Evolutionary conservation across 257 asterid genomes (phyloP), one percentile per base, ranked within the genome.

Genomic region (Primulina eburnea): DNA sequence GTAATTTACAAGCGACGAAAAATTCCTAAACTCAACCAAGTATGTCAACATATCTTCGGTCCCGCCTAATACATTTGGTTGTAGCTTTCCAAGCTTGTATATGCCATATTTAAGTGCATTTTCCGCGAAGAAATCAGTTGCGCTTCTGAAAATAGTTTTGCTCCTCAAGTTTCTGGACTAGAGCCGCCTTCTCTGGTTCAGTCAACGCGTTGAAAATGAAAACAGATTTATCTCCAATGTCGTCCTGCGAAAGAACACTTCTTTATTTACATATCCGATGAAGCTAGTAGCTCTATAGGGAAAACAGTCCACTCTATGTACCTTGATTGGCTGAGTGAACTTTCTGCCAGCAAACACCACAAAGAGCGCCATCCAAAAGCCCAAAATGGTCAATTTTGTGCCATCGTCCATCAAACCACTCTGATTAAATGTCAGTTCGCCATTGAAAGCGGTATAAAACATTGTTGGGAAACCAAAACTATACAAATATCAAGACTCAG

Each of bases 281-380:
- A 35, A 18, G 40, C 63, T 62, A 53, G 63, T 35, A 63, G 47
- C 64, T 32, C 38, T 1, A 62, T 53, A 26, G 35, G 11, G 17
- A 11, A 28, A 12, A 38, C 8, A 43, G 53, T 10, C 56, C 35
- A 53, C 7, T 21, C 47, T 32, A 6, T 37, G 56, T 66, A 90
- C 99, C 90, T 94, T 94, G 16, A 94, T 86, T 37, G 97, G 92
- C 69, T 94, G 99, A 60, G 82, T 87, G 85, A 94, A 94, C 75
- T 94, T 94, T 81, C 99, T 90, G 40, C 91, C 97, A 1, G 99
- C 97, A 67, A 94, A 90, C 70, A 90, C 84, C 8, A 77, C 69
- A 70, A 93, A 86, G 60, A 90, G 96, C 7, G 86, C 84, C 96
- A 86, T 86, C 99, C 99, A 93, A 62, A 82, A 74, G 8, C 87